Evolutionary conservation across 352 stramenopile genomes (phyloP), one percentile per base, ranked within the genome.

Genomic region (Globisporangium echinulatum): DNA sequence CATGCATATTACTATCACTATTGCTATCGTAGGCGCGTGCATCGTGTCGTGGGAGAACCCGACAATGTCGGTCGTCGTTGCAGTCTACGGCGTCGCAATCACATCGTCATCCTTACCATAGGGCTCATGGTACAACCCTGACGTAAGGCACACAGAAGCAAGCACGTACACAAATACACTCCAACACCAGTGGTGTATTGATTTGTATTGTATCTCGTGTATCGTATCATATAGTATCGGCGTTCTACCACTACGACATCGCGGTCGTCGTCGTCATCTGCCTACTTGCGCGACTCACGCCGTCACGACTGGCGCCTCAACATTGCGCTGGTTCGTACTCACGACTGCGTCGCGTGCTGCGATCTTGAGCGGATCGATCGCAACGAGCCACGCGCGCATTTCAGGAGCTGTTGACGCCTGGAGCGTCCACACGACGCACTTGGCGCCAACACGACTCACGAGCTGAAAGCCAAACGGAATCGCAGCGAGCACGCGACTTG

Each of bases 31-130:
- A 91, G 81, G 82, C 7, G 75, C 77, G 0, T 92, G 82, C 54
- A 79, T 74, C 7, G 74, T 92, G 17, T 86, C 75, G 9, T 90
- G 82, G 82, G 80, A 92, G 59, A 92, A 92, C 58, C 69, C 63
- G 4, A 83, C 77, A 9, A 89, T 90, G 58, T 74, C 78, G 15
- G 77, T 77, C 15, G 70, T 88, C 38, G 52, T 92, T 14, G 79
- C 72, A 7, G 77, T 90, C 51, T 92, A 92, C 44, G 82, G 82
- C 10, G 60, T 92, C 37, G 79, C 82, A 19, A 63, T 83, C 17
- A 70, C 71, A 64, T 60, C 71, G 7, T 13, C 15, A 25, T 58
- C 49, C 10, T 40, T 36, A 19, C 17, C 17, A 19, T 19, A 19
- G 17, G 17, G 17, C 17, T 19, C 17, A 19, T 19, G 17, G 17